These are phyloP conservation scores for Monosporozyma solicola DNA, from an alignment of 805 yeast genomes.

Conservation along the genomic window DNA sequence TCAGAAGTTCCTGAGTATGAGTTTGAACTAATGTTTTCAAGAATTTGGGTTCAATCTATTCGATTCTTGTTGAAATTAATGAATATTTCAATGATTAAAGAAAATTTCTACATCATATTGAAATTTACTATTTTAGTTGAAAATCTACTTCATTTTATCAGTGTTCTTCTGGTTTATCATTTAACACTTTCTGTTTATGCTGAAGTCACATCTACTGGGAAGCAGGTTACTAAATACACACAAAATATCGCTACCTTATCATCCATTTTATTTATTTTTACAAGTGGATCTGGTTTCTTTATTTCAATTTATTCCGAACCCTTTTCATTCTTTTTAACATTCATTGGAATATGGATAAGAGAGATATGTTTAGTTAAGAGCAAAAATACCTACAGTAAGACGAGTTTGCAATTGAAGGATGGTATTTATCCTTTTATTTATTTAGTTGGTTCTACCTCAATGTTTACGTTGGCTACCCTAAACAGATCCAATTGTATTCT, in stretches of 20 bases:
- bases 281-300: slow-evolving; percentile 76
- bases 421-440: not conserved
- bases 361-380: slow-evolving; percentile 24
- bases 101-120: slow-evolving; percentile 37
- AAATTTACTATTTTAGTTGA: slow-evolving; percentile 41
- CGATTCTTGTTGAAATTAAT: slow-evolving; percentile 2
- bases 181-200: slow-evolving; percentile 34
- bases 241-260: slow-evolving; percentile 28
- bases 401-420: slow-evolving; percentile 11
- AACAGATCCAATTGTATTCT: slow-evolving; percentile 71
- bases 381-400: slow-evolving; percentile 6
- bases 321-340: slow-evolving; percentile 50
- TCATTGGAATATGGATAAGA: slow-evolving; percentile 46
- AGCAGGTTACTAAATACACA: slow-evolving; percentile 7
- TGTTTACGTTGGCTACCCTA: slow-evolving; percentile 48
- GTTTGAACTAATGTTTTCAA: slow-evolving; percentile 86
- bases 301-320: slow-evolving; percentile 73
- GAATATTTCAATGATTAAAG: slow-evolving; percentile 1
- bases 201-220: not conserved
- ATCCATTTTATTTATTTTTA: slow-evolving; percentile 44
- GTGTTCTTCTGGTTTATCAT: slow-evolving; percentile 40
- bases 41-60: slow-evolving; percentile 58
- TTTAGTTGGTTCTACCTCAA: slow-evolving; percentile 17
- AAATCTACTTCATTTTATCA: slow-evolving; percentile 43
- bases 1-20: slow-evolving; percentile 46